Evolutionary conservation across 1,284 basidiomycete species (phyloP), one percentile per base, ranked within the genome.

Genomic region (Volvariella volvacea): DNA sequence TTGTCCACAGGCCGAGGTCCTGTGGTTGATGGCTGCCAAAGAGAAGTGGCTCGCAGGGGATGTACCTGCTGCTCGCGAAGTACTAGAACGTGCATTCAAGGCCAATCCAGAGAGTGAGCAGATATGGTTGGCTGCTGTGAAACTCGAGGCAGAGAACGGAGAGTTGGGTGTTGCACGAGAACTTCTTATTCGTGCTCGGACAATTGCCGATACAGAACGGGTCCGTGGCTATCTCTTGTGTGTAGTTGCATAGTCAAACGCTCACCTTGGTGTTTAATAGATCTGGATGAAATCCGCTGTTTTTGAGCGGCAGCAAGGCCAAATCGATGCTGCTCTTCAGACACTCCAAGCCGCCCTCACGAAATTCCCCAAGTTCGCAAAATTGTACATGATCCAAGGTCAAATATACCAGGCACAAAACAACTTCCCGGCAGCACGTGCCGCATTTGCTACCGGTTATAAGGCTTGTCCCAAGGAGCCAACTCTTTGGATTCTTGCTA

Each of bases 271-370:
- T 19, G 25, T 20, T 38, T 28, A 47, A 4, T 48, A 93, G 91
- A 94, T 96, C 45, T 99, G 95, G 95, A 91, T 98, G 88, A 99
- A 99, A 64, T 92, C 89, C 3, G 93, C 89, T 1, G 88, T 92
- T 0, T 92, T 99, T 53, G 93, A 97, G 60, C 78, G 94, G 2
- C 88, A 95, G 58, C 86, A 94, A 59, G 87, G 86, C 1, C 76
- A 83, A 48, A 67, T 78, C 3, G 73, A 79, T n/a, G 74, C 73
- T 3, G 92, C 93, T 0, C 72, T 97, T 4, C 69, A 78, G 50
- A 86, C 86, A 0, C 73, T 92, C 10, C 71, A 79, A n/a, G 68
- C 78, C 14, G 93, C 88, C 0, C 71, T 95, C 28, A 63, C 63
- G 44, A 91, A 86, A 57, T 97, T 91, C 72, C 87, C 92, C 1